A percentile compares a stretch with the other conserved stretches of the same genome.
Evolutionary conservation across 768 basidiomycete species (phyloP).

Genomic region (Agaricus blazei): DNA sequence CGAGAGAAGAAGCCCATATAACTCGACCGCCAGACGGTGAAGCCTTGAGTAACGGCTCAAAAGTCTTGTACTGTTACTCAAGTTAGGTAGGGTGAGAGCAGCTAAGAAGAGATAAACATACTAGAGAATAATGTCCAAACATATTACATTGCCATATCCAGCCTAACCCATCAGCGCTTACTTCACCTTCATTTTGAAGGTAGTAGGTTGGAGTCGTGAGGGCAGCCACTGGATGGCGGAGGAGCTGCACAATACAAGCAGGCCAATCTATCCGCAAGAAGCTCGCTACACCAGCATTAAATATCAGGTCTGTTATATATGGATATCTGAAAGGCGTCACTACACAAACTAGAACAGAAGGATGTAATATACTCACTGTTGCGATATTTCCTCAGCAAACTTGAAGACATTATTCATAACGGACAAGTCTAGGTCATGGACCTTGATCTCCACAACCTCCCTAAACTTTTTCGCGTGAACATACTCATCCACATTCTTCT

Average conservation of each 20-base stretch:
- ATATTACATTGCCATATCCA: constrained; percentile 84
- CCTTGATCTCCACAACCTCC: constrained; percentile 52
- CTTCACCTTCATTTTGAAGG: constrained; percentile 51
- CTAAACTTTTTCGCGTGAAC: constrained; percentile 55
- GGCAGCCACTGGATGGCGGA: constrained; percentile 36
- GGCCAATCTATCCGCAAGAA: constrained; percentile 52
- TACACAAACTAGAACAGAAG: not conserved
- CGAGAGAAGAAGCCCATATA: constrained; percentile 76
- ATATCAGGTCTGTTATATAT: constrained; percentile 76
- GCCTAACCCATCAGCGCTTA: constrained; percentile 67
- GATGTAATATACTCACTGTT: constrained; percentile 39
- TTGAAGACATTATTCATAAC: constrained; percentile 52
- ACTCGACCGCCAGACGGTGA: constrained; percentile 52
- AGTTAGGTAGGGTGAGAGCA: not conserved
- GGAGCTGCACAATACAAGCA: constrained; percentile 40
- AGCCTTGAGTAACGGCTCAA: constrained; percentile 48
- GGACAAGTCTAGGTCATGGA: constrained; percentile 62
- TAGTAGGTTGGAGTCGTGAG: constrained; percentile 55
- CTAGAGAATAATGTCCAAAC: constrained; percentile 76
- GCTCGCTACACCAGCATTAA: constrained; percentile 71
- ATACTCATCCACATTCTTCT: constrained; percentile 32
- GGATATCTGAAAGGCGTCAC: constrained; percentile 47
- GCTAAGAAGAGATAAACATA: constrained; percentile 28
- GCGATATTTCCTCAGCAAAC: constrained; percentile 51
- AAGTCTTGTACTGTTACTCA: constrained; percentile 49